These are phyloP conservation scores for Solidago caesia DNA, from an alignment of 129 eudicot genomes.

Conservation along the genomic window DNA sequence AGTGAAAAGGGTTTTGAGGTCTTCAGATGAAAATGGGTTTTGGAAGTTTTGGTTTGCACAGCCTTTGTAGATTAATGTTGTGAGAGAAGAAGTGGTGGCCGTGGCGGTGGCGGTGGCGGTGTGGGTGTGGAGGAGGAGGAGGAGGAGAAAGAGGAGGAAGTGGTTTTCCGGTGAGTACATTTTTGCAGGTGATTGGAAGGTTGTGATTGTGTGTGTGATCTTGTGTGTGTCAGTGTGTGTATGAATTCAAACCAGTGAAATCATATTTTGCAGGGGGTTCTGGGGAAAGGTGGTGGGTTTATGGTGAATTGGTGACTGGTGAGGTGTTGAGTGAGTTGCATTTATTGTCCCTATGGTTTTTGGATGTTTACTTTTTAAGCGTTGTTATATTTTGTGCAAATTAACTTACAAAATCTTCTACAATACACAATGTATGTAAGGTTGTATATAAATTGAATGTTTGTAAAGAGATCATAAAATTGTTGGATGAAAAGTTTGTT, in stretches of 20 bases:
- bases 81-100: constrained; percentile 37
- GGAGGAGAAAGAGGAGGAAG: constrained; percentile 10
- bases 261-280: too few relatives aligned
- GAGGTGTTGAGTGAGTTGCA: background rate
- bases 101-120: background rate
- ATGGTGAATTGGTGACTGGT: constrained; percentile 22
- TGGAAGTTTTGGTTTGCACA: constrained; percentile 76
- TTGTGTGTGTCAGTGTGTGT: too few relatives aligned
- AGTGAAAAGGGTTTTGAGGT: constrained; percentile 47
- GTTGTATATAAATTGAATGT: too few relatives aligned
- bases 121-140: constrained; percentile 23
- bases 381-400: too few relatives aligned
- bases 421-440: too few relatives aligned
- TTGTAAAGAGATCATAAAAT: too few relatives aligned
- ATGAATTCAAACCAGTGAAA: too few relatives aligned
- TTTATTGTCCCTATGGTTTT: background rate
- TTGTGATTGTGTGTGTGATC: constrained; percentile 6
- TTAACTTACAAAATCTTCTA: too few relatives aligned
- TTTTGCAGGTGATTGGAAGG: constrained; percentile 17
- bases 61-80: constrained; percentile 68
- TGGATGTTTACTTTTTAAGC: too few relatives aligned
- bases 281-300: too few relatives aligned
- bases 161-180: constrained; percentile 41
- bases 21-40: constrained; percentile 45
- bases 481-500: too few relatives aligned